Percentiles rank a stretch among this genome's conserved stretches.
Conservation (phyloP, 352 stramenopile genomes). For the Phytophthora rubi region DNA sequence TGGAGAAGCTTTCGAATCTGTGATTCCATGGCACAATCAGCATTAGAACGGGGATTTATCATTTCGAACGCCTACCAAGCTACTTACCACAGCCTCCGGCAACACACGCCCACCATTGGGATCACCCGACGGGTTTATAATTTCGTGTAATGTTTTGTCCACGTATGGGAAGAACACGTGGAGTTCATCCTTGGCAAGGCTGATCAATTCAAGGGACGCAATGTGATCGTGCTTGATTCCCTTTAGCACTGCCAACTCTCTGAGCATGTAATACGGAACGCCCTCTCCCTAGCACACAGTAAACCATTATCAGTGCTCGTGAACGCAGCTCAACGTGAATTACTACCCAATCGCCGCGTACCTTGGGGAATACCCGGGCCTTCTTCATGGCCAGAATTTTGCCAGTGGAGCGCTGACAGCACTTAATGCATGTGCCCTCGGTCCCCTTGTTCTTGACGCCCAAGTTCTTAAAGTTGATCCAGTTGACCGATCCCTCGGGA, state of each 20-base stretch:
- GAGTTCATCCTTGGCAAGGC: conserved; percentile 84
- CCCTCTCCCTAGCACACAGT: conserved; percentile 71
- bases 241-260: conserved; percentile 89
- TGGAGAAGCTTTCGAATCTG: conserved; percentile 84
- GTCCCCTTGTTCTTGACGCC: conserved; percentile 92
- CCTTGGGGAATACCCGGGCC: conserved; percentile 86
- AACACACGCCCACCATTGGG: conserved; percentile 78
- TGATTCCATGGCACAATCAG: not conserved
- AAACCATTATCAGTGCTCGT: conserved; percentile 9
- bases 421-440: conserved; percentile 89
- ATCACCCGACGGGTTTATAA: conserved; percentile 90
- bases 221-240: conserved; percentile 91
- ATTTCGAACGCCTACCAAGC: not conserved
- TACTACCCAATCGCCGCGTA: conserved; percentile 21
- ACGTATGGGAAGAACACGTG: conserved; percentile 93
- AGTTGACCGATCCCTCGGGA: conserved; percentile 82
- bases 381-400: conserved; percentile 92
- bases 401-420: conserved; percentile 81
- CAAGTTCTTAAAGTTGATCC: conserved; percentile 89
- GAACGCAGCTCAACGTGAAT: not conserved
- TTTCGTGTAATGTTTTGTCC: conserved; percentile 91
- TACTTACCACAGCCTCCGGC: conserved; percentile 71
- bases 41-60: conserved; percentile 4
- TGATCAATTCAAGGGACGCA: conserved; percentile 88
- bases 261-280: conserved; percentile 94